These are phyloP conservation scores for Scheffersomyces titani DNA, from an alignment of 1,139 yeast genomes.

Conservation along the genomic window DNA sequence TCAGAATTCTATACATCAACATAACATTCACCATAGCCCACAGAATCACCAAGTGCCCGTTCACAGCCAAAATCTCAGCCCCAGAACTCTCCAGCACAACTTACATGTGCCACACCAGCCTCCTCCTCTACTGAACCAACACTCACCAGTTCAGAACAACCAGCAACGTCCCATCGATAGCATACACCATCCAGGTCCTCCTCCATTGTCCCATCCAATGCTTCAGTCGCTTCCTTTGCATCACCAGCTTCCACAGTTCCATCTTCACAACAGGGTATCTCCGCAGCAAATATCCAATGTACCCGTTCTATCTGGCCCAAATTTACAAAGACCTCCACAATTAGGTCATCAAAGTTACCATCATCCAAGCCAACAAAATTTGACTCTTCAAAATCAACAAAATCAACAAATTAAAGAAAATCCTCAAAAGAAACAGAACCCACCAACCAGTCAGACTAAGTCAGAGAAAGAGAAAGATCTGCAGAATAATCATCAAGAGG, in stretches of 20 bases:
- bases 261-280: background rate
- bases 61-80: background rate
- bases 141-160: background rate
- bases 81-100: background rate
- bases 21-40: background rate
- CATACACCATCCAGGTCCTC: background rate
- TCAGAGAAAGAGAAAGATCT: background rate
- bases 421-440: background rate
- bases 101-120: background rate
- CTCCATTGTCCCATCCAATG: background rate
- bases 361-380: background rate
- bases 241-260: slow-evolving; percentile 1
- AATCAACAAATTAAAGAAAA: background rate
- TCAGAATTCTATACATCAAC: background rate
- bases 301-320: background rate
- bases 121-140: background rate
- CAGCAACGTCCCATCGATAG: background rate
- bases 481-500: background rate
- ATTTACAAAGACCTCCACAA: background rate
- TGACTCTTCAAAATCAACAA: background rate
- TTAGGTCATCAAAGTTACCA: background rate
- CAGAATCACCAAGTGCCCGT: background rate
- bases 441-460: background rate
- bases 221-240: background rate
- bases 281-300: background rate